Percentiles rank a stretch among this genome's conserved stretches.
Conservation (phyloP, 2,329 filamentous ascomycete genomes). For the Chrysoporthe deuterocubensis region DNA sequence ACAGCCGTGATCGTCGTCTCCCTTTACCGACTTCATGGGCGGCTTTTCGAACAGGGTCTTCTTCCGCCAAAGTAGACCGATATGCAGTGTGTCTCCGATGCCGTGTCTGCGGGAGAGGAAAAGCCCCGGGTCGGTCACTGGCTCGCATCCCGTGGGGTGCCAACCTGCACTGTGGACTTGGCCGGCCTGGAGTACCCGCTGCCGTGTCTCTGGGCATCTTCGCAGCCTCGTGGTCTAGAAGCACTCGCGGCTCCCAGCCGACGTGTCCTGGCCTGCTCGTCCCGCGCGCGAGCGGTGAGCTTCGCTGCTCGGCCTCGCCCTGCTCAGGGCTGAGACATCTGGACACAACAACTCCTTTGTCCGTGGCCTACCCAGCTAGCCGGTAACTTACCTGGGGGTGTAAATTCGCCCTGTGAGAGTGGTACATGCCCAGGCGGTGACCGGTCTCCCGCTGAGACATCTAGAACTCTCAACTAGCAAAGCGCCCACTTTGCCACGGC, state of each 20-base stretch:
- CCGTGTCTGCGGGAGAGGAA: conserved; percentile 7
- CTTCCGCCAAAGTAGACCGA: not conserved
- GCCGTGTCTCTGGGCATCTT: not conserved
- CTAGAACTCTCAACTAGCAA: not conserved
- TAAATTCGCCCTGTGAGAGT: not conserved
- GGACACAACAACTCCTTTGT: not conserved
- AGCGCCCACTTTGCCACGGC: not conserved
- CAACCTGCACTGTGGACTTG: not conserved
- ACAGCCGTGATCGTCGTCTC: conserved; percentile 7
- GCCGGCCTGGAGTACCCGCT: not conserved
- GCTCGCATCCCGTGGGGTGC: not conserved
- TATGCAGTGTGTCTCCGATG: not conserved
- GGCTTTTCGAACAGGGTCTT: not conserved
- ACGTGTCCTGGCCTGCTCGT: not conserved
- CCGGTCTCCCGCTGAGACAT: not conserved
- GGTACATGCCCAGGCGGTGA: not conserved
- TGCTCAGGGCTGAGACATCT: not conserved
- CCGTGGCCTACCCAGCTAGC: not conserved
- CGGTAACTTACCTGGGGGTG: not conserved
- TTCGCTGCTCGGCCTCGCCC: not conserved
- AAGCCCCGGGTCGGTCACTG: not conserved
- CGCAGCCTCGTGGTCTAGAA: conserved; percentile 2
- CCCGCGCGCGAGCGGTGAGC: not conserved
- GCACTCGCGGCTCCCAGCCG: not conserved
- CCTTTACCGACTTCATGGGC: not conserved